A percentile compares a stretch with the other conserved stretches of the same genome.
These are phyloP conservation scores for Aegilops speltoides DNA, from an alignment of 176 grass and related monocot species.

Conservation along the genomic window DNA sequence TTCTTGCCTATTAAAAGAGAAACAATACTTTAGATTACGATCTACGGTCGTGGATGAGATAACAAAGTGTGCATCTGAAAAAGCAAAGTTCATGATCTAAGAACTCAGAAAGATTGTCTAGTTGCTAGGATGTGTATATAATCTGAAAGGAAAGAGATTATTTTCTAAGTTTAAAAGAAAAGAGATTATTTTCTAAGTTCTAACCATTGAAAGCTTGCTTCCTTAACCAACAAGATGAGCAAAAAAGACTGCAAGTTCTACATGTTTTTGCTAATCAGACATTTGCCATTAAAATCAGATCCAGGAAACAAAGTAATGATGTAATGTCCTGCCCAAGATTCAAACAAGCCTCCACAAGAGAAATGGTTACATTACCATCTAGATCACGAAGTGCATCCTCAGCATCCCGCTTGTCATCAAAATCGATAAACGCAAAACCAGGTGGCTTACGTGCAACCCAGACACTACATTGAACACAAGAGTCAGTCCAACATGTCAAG, in stretches of 20 bases:
- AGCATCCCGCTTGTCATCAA: constrained; percentile 87
- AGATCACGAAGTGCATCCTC: constrained; percentile 89
- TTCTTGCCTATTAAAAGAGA: constrained; percentile 69
- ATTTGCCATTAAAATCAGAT: background rate
- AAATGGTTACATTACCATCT: constrained; percentile 58
- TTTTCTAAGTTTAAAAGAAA: background rate
- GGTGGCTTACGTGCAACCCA: constrained; percentile 97
- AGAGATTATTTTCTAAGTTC: background rate
- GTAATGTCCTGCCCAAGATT: background rate
- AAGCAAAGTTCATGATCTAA: background rate
- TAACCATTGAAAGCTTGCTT: background rate
- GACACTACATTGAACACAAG: constrained; percentile 55
- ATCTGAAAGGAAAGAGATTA: background rate
- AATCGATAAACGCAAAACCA: constrained; percentile 95
- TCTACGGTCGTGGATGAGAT: background rate
- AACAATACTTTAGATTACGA: background rate
- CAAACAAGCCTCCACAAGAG: background rate
- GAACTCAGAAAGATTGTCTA: background rate
- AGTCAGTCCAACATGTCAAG: background rate
- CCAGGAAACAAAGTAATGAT: background rate
- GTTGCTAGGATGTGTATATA: background rate
- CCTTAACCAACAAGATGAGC: background rate
- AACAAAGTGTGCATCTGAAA: background rate
- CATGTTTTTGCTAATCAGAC: background rate
- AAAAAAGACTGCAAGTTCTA: background rate